phyloP scores from a whole-genome alignment of 352 stramenopile genomes.

The Pythium catenulatum region DNA sequence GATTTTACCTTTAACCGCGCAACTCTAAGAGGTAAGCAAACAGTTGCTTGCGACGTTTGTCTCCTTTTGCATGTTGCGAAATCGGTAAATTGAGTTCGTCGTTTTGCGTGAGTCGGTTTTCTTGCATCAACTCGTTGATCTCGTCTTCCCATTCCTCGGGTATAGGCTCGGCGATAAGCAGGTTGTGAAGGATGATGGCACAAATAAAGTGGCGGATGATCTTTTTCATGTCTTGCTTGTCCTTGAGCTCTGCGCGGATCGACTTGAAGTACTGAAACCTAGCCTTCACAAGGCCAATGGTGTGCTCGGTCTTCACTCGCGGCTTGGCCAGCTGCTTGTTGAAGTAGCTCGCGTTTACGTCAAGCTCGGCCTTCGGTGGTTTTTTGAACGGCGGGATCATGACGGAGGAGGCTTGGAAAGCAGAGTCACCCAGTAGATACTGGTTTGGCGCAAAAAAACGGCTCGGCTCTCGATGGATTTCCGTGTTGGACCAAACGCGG shows the following conservation, averaged over 20 bases:
- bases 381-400: conserved; percentile 58
- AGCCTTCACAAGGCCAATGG: conserved; percentile 44
- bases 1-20: conserved; percentile 35
- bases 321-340: conserved; percentile 50
- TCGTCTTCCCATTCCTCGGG: conserved; percentile 35
- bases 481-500: conserved; percentile 42
- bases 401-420: not conserved
- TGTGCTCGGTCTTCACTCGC: conserved; percentile 52
- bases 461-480: not conserved
- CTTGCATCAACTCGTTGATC: not conserved
- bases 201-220: conserved; percentile 39
- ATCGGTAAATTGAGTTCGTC: conserved; percentile 33
- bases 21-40: conserved; percentile 47
- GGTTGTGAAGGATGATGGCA: conserved; percentile 44
- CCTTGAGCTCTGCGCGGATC: conserved; percentile 43
- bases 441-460: conserved; percentile 28
- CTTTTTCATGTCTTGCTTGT: not conserved
- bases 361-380: conserved; percentile 19
- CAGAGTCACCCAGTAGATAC: conserved; percentile 45
- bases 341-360: conserved; percentile 12
- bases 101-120: conserved; percentile 1
- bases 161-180: conserved; percentile 56
- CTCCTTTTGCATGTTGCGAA: not conserved
- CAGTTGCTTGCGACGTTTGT: conserved; percentile 36
- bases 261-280: conserved; percentile 60